A percentile compares a stretch with the other conserved stretches of the same genome.
Conservation (phyloP, 768 basidiomycete species). For the Tricholoma terreum region DNA sequence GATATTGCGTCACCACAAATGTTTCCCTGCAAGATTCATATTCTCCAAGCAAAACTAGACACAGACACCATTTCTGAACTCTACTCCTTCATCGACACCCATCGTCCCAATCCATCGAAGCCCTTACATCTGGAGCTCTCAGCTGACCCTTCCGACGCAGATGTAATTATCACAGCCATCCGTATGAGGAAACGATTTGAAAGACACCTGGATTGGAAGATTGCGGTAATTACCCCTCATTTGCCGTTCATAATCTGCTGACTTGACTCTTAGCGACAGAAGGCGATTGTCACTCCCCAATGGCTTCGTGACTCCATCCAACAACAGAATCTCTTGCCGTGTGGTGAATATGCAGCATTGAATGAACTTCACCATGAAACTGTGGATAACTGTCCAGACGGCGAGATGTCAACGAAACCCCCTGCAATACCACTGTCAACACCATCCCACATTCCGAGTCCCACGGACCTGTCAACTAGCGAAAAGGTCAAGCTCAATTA, state of each 20-base stretch:
- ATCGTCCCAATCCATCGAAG: neutral
- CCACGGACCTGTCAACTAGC: conserved; percentile 6
- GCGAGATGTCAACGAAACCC: conserved; percentile 17
- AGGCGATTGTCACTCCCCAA: conserved; percentile 64
- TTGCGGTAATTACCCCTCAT: conserved; percentile 43
- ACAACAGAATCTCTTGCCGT: conserved; percentile 44
- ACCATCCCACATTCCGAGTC: conserved; percentile 1
- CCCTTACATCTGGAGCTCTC: conserved; percentile 33
- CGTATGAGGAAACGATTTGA: conserved; percentile 66
- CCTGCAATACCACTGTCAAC: conserved; percentile 4
- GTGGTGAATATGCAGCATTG: conserved; percentile 55
- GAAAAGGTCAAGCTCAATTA: conserved; percentile 28
- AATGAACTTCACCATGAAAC: conserved; percentile 47
- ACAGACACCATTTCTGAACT: conserved; percentile 33
- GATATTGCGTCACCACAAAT: neutral
- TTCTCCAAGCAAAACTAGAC: conserved; percentile 39
- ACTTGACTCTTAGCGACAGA: conserved; percentile 45
- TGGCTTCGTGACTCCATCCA: conserved; percentile 65
- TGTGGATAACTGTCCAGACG: conserved; percentile 40
- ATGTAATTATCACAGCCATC: conserved; percentile 65
- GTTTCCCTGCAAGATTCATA: conserved; percentile 21
- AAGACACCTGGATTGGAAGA: conserved; percentile 61
- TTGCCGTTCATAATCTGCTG: conserved; percentile 2
- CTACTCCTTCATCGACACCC: conserved; percentile 31
- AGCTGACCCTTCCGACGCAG: conserved; percentile 43